These are phyloP conservation scores for Penicillium cinerascens DNA, from an alignment of 495 filamentous ascomycete genomes.

Conservation along the genomic window DNA sequence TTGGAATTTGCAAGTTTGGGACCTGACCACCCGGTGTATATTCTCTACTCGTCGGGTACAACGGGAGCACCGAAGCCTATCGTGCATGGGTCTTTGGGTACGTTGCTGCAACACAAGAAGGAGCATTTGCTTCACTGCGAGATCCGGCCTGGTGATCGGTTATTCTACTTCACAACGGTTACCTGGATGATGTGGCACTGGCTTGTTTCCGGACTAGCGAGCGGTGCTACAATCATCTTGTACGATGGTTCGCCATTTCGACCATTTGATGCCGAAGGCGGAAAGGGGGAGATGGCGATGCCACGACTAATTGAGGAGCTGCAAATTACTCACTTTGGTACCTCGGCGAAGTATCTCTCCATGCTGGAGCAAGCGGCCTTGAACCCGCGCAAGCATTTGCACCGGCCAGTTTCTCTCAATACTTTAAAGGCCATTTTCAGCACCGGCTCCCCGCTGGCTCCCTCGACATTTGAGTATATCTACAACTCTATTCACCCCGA, in stretches of 20 bases:
- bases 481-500: slow-evolving; percentile 72
- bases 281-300: slow-evolving; percentile 65
- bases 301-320: slow-evolving; percentile 64
- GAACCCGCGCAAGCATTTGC: slow-evolving; percentile 53
- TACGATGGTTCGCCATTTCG: slow-evolving; percentile 90
- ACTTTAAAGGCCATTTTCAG: slow-evolving; percentile 77
- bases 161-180: slow-evolving; percentile 85
- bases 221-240: slow-evolving; percentile 74
- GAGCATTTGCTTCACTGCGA: slow-evolving; percentile 83
- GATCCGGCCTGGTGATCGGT: slow-evolving; percentile 59
- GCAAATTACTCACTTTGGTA: slow-evolving; percentile 85
- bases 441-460: slow-evolving; percentile 86
- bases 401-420: slow-evolving; percentile 50
- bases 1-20: slow-evolving; percentile 69
- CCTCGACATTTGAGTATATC: slow-evolving; percentile 87
- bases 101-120: slow-evolving; percentile 90
- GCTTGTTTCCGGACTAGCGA: slow-evolving; percentile 78
- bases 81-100: slow-evolving; percentile 83
- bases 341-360: slow-evolving; percentile 88
- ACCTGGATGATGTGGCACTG: slow-evolving; percentile 99
- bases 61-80: slow-evolving; percentile 92
- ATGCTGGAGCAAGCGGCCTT: slow-evolving; percentile 78
- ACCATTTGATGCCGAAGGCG: slow-evolving; percentile 48
- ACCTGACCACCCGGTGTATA: slow-evolving; percentile 83
- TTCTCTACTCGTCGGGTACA: slow-evolving; percentile 83